phyloP scores from a whole-genome alignment of 345 rosid species.

The Barbarea vulgaris region DNA sequence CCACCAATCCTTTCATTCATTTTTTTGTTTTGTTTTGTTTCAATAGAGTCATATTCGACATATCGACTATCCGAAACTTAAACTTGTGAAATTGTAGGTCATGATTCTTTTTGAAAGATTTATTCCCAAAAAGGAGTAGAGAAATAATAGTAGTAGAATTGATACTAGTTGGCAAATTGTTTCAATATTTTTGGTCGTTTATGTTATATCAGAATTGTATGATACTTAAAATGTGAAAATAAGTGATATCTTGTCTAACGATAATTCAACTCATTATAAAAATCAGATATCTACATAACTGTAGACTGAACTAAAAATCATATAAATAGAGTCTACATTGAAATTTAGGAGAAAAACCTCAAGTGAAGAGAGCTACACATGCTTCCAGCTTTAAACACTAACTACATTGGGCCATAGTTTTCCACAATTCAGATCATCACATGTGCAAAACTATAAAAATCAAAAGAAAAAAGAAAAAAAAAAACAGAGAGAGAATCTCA shows the following conservation, averaged over 20 bases:
- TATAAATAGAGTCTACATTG: constrained; percentile 21
- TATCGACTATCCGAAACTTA: neutral
- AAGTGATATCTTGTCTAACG: neutral
- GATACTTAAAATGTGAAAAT: neutral
- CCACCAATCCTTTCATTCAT: neutral
- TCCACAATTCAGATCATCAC: constrained; percentile 27
- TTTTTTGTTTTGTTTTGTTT: neutral
- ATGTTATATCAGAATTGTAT: neutral
- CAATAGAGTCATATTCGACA: neutral
- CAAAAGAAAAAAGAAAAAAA: neutral
- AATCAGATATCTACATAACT: constrained; percentile 4
- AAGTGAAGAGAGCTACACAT: constrained; percentile 22
- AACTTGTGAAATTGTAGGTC: neutral
- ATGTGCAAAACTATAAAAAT: constrained; percentile 15
- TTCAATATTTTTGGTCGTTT: neutral
- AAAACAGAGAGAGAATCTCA: constrained; percentile 15
- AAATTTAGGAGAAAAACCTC: neutral
- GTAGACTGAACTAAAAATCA: constrained; percentile 15
- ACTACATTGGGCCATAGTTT: constrained; percentile 20
- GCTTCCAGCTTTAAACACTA: constrained; percentile 31
- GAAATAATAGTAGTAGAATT: neutral
- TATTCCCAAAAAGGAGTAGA: neutral
- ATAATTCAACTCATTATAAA: neutral
- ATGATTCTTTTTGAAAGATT: neutral
- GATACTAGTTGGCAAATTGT: neutral